Conservation (phyloP, 768 basidiomycete species). For the Suillus clintonianus region DNA sequence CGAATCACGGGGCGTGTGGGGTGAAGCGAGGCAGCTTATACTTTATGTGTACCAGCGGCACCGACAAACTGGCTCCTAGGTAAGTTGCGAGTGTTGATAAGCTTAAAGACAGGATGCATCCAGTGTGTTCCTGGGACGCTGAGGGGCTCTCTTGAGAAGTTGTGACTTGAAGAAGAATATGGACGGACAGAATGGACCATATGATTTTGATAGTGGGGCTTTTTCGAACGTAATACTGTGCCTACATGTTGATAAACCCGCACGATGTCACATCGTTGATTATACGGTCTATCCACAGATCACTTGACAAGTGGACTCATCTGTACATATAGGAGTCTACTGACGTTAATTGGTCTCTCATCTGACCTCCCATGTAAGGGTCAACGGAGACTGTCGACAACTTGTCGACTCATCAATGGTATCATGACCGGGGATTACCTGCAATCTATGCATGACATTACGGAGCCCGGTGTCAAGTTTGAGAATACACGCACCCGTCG, state of each 20-base stretch:
- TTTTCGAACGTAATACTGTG: background rate
- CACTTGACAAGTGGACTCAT: background rate
- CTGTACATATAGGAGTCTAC: background rate
- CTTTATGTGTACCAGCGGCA: constrained; percentile 28
- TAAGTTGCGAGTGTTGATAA: constrained; percentile 27
- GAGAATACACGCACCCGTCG: background rate
- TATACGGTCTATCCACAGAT: background rate
- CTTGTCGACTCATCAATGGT: constrained; percentile 43
- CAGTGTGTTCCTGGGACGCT: background rate
- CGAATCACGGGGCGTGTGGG: background rate
- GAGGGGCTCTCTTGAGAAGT: background rate
- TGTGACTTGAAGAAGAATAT: background rate
- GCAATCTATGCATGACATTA: background rate
- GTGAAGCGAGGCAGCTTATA: background rate
- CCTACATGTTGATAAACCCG: background rate
- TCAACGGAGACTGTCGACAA: constrained; percentile 33
- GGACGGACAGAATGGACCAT: background rate
- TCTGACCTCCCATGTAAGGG: constrained; percentile 51
- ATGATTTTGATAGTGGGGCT: background rate
- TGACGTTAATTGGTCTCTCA: constrained; percentile 28
- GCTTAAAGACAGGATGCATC: background rate
- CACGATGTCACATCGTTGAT: background rate
- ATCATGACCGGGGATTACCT: constrained; percentile 40
- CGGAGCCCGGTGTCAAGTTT: background rate
- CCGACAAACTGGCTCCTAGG: constrained; percentile 33